phyloP scores from a whole-genome alignment of 441 rosid species.

The Sinapis alba region DNA sequence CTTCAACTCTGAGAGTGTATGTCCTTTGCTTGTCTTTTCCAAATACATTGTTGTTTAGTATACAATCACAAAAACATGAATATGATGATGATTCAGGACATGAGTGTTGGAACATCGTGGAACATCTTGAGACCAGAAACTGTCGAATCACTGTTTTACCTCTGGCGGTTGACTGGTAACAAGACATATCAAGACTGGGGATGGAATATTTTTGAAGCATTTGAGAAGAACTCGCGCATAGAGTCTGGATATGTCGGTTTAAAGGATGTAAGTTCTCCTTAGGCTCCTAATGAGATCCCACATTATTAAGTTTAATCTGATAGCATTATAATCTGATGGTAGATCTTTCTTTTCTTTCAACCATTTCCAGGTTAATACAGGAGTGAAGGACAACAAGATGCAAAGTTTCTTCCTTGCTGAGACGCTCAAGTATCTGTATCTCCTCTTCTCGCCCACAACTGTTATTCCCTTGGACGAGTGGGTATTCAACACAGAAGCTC shows the following conservation, averaged over 20 bases:
- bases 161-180: slow-evolving; percentile 95
- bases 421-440: slow-evolving; percentile 91
- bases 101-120: slow-evolving; percentile 95
- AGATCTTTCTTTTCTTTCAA: background rate
- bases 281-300: background rate
- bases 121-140: slow-evolving; percentile 97
- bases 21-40: slow-evolving; percentile 17
- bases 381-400: slow-evolving; percentile 91
- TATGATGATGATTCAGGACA: slow-evolving; percentile 60
- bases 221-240: slow-evolving; percentile 84
- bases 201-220: slow-evolving; percentile 97
- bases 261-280: slow-evolving; percentile 71
- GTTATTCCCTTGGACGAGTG: slow-evolving; percentile 88
- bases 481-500: slow-evolving; percentile 99
- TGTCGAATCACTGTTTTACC: slow-evolving; percentile 90
- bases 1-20: slow-evolving; percentile 71
- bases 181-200: slow-evolving; percentile 97
- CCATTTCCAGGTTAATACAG: slow-evolving; percentile 73
- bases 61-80: background rate
- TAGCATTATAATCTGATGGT: slow-evolving; percentile 5
- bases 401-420: slow-evolving; percentile 97
- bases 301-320: background rate
- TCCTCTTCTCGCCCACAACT: slow-evolving; percentile 83
- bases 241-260: slow-evolving; percentile 91
- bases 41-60: background rate